Conservation (phyloP, 2,329 filamentous ascomycete genomes). For the Trichoderma harzianum region DNA sequence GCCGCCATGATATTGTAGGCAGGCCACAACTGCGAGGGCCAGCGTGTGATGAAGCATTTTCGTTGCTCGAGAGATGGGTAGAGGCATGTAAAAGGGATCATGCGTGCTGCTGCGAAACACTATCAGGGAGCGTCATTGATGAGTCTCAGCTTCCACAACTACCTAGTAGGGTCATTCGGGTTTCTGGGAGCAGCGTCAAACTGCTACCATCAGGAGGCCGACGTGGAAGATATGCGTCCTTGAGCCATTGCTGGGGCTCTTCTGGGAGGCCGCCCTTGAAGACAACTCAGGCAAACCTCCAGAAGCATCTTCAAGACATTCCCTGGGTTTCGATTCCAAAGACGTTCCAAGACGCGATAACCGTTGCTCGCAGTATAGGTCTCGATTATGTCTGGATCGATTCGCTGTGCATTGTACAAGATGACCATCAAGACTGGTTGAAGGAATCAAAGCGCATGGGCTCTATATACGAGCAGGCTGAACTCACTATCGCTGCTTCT, state of each 20-base stretch:
- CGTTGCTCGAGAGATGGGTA: conserved; percentile 10
- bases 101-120: conserved; percentile 5
- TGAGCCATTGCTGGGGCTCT: conserved; percentile 19
- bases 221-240: conserved; percentile 10
- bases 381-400: conserved; percentile 21
- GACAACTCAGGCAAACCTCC: conserved; percentile 11
- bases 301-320: conserved; percentile 8
- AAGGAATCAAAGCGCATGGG: conserved; percentile 20
- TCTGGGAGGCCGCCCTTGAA: conserved; percentile 11
- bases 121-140: conserved; percentile 11
- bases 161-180: conserved; percentile 7
- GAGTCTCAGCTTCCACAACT: conserved; percentile 2
- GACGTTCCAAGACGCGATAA: conserved; percentile 19
- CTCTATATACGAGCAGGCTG: conserved; percentile 21
- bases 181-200: background rate
- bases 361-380: conserved; percentile 6
- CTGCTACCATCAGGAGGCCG: background rate
- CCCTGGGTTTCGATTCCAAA: conserved; percentile 19
- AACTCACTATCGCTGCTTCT: conserved; percentile 23
- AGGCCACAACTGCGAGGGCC: conserved; percentile 6
- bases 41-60: conserved; percentile 6
- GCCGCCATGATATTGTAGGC: conserved; percentile 14
- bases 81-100: conserved; percentile 11
- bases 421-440: conserved; percentile 20
- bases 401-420: conserved; percentile 22